A percentile compares a stretch with the other conserved stretches of the same genome.
Evolutionary conservation across 371 early-diverging fungal species (phyloP).

Genomic region (Entomophthora muscae): DNA sequence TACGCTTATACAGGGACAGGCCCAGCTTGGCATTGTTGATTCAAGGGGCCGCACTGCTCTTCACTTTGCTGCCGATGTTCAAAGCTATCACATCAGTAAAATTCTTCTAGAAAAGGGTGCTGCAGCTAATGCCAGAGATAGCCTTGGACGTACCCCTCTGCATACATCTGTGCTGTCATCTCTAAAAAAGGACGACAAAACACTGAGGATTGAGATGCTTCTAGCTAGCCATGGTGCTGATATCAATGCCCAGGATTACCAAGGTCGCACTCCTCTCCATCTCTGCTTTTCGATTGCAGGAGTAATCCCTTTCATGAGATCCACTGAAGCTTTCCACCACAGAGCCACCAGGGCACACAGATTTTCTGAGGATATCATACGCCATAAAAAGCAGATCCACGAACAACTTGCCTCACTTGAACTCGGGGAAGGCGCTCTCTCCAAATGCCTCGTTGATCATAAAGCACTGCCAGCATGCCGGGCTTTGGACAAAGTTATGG

Average conservation of each 20-base stretch:
- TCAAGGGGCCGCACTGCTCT: slow-evolving; percentile 16
- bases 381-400: slow-evolving; percentile 8
- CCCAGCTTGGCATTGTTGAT: slow-evolving; percentile 11
- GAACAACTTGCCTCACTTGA: slow-evolving; percentile 6
- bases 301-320: slow-evolving; percentile 22
- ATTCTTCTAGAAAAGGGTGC: slow-evolving; percentile 22
- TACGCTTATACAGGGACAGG: slow-evolving; percentile 12
- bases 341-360: slow-evolving; percentile 11
- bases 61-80: slow-evolving; percentile 22
- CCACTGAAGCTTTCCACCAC: slow-evolving; percentile 12
- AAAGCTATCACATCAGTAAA: slow-evolving; percentile 21
- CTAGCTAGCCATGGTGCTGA: slow-evolving; percentile 24
- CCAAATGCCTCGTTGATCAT: slow-evolving; percentile 6
- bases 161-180: slow-evolving; percentile 29
- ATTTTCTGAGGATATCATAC: slow-evolving; percentile 11
- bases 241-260: slow-evolving; percentile 21
- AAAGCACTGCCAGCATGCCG: neutral
- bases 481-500: neutral
- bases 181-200: slow-evolving; percentile 27
- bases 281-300: slow-evolving; percentile 22
- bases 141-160: slow-evolving; percentile 23
- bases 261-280: slow-evolving; percentile 34
- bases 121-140: slow-evolving; percentile 13
- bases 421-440: neutral
- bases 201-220: slow-evolving; percentile 27